Base-by-base conservation (phyloP, 495 filamentous ascomycete species). In the Aspergillus bertholletiae region DNA sequence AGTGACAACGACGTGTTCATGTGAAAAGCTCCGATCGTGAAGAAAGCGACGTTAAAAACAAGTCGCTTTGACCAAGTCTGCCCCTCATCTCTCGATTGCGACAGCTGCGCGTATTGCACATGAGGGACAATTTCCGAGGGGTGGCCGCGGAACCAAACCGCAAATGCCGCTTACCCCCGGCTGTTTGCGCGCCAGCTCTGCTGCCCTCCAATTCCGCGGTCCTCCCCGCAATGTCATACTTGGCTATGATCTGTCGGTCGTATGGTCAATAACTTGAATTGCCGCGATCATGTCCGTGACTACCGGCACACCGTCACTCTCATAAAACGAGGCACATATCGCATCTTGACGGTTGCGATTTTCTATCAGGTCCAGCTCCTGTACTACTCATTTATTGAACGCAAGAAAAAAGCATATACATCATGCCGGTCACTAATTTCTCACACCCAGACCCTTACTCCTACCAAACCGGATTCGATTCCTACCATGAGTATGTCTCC, bases 401-500 rank as follows among this genome's bases (percentile, higher is more conserved):
- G 5, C 28, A 23, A 8, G 21, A 52, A 28, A 1, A 44, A 34
- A n/a, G 15, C 4, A 17, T 22, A 8, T 49, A 53, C 53, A 61
- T 59, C 48, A 84, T 84, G 82, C 82, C 82, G 53, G 72, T 77
- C 60, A 84, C 80, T 27, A 64, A 75, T 5, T 85, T 83, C 72
- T 67, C 66, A 22, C 69, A 75, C 48, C 71, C 72, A 2, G 82
- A 85, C 62, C 80, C 77, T 17, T 84, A 85, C 67, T 61, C 60
- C 22, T 85, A 85, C 65, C 75, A 78, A 61, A 82, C 70, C 57
- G 82, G 82, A 48, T 84, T 85, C 64, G 68, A 73, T 67, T 81
- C 74, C 27, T 82, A 85, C 55, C 80, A 84, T 63, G 78, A 83
- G 80, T 84, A 69, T 21, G 76, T 62, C 1, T 1, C 5, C 22